Conservation (phyloP, 2,329 filamentous ascomycete species). For the Hypomyces perniciosus region DNA sequence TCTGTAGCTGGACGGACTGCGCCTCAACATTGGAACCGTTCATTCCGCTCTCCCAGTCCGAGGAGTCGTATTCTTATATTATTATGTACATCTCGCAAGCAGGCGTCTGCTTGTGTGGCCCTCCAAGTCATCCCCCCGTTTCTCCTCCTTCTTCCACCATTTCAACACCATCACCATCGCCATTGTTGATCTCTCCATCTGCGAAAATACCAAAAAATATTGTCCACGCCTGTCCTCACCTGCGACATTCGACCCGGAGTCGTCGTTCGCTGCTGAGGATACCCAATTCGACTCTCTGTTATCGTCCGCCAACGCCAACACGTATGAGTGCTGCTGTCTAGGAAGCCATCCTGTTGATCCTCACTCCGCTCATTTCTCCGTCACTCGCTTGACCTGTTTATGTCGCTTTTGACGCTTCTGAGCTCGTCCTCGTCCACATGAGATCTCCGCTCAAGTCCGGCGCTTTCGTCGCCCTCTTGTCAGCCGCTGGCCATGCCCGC, state of each 20-base stretch:
- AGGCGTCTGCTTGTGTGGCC: no score
- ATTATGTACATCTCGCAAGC: no score
- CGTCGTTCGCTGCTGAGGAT: conserved; percentile 1
- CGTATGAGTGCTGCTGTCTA: no score
- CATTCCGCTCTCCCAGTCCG: no score
- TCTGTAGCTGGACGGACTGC: not conserved
- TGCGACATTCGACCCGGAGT: not conserved
- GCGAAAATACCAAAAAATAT: not conserved
- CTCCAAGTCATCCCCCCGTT: no score
- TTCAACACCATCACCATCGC: not conserved
- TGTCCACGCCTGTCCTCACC: not conserved
- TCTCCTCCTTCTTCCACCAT: not conserved
- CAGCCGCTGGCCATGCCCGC: conserved; percentile 3
- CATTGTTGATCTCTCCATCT: not conserved
- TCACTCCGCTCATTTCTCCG: not conserved
- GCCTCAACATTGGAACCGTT: no score
- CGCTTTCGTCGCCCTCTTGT: conserved; percentile 8
- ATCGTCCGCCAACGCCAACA: not conserved
- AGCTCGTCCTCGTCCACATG: not conserved
- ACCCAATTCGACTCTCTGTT: conserved; percentile 2
- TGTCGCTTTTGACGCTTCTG: not conserved
- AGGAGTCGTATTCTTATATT: no score
- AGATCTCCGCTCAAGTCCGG: conserved; percentile 3
- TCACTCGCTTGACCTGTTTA: not conserved
- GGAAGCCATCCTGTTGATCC: not conserved